Percentiles rank a stretch among this genome's conserved stretches.
Evolutionary conservation across 805 yeast species (phyloP).

Genomic region (Diddensiella transvaalensis): DNA sequence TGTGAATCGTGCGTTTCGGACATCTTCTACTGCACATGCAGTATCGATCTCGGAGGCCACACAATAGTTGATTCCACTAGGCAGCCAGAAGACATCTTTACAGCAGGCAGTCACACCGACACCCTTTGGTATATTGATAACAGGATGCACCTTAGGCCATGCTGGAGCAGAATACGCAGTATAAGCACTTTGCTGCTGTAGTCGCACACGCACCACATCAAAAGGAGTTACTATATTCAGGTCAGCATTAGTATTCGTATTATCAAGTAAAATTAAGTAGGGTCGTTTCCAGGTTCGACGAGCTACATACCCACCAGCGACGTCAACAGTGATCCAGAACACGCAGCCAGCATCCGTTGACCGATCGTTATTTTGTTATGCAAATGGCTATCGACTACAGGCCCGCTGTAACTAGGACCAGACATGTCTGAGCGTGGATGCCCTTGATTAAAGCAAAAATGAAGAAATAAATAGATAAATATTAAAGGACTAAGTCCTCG

Average conservation of each 20-base stretch:
- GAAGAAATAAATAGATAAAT: no score
- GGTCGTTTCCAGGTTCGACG: no score
- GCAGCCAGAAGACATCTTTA: slow-evolving; percentile 38
- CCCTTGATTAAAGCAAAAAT: no score
- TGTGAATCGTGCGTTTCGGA: slow-evolving; percentile 39
- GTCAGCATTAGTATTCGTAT: not conserved
- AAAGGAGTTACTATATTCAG: slow-evolving; percentile 40
- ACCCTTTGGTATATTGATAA: slow-evolving; percentile 26
- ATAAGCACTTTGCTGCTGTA: slow-evolving; percentile 37
- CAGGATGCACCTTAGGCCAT: slow-evolving; percentile 18
- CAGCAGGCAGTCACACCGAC: slow-evolving; percentile 40
- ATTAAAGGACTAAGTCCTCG: no score
- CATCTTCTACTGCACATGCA: slow-evolving; percentile 39
- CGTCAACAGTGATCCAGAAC: slow-evolving; percentile 41
- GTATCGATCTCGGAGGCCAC: slow-evolving; percentile 34
- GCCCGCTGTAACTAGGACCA: slow-evolving; percentile 11
- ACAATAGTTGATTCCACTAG: slow-evolving; percentile 36
- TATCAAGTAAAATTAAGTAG: no score
- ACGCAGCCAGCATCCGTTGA: slow-evolving; percentile 38
- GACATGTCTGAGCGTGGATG: not conserved
- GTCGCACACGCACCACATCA: slow-evolving; percentile 42
- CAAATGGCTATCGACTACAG: slow-evolving; percentile 6
- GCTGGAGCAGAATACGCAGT: not conserved
- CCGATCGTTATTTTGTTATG: slow-evolving; percentile 20
- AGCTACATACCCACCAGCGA: slow-evolving; percentile 33